Evolutionary conservation across 2,329 filamentous ascomycete species (phyloP).

Genomic region (Gaeumannomyces tritici): DNA sequence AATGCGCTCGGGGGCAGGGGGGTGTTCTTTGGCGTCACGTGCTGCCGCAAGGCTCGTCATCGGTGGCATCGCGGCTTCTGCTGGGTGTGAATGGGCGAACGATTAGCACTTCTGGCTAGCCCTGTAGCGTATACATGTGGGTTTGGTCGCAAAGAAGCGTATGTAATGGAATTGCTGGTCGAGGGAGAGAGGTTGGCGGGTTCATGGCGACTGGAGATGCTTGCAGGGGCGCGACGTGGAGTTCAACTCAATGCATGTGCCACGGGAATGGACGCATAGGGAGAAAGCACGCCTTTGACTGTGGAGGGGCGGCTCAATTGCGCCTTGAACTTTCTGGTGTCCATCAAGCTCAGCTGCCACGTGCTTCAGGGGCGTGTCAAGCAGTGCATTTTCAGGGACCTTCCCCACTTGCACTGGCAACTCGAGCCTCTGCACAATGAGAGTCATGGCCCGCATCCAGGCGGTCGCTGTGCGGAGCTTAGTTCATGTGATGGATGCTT

Average conservation of each 20-base stretch:
- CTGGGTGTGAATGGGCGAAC: background rate
- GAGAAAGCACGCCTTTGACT: too few species aligned
- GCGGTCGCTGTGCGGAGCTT: background rate
- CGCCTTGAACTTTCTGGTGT: background rate
- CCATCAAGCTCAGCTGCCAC: background rate
- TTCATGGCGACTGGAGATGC: background rate
- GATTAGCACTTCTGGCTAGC: background rate
- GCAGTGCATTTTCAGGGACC: too few species aligned
- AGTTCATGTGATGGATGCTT: background rate
- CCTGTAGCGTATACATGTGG: too few species aligned
- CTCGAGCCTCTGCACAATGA: too few species aligned
- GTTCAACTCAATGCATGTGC: too few species aligned
- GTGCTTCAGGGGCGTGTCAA: background rate
- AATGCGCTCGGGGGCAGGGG: constrained; percentile 47
- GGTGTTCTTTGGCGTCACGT: background rate
- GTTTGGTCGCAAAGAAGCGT: too few species aligned
- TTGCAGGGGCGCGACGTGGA: background rate
- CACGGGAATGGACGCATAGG: too few species aligned
- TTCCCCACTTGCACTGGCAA: too few species aligned
- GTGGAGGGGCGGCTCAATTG: background rate
- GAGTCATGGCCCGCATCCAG: background rate
- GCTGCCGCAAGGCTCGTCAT: background rate
- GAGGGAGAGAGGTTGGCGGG: background rate
- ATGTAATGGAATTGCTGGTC: background rate
- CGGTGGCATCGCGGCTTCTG: background rate